Evolutionary conservation across 768 basidiomycete genomes (phyloP).

Genomic region (Leucosporidium creatinivorum): DNA sequence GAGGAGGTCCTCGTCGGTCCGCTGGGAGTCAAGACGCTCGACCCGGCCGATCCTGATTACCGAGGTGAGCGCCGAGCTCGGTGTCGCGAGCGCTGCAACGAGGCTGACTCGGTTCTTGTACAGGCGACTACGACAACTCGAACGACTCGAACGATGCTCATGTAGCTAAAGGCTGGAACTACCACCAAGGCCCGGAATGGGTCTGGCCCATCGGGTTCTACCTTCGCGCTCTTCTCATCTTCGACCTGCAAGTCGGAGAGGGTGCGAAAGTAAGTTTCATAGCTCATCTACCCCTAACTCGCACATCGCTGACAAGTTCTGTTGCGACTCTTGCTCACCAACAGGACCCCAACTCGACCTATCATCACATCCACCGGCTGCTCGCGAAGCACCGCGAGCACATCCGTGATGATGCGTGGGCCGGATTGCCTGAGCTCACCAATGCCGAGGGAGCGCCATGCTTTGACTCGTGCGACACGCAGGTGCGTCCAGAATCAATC

Average conservation of each 20-base stretch:
- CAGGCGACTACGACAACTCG: constrained; percentile 64
- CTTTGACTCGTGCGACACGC: constrained; percentile 80
- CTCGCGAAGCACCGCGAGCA: constrained; percentile 65
- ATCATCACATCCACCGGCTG: constrained; percentile 70
- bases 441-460: constrained; percentile 78
- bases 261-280: constrained; percentile 57
- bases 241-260: constrained; percentile 62
- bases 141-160: constrained; percentile 78
- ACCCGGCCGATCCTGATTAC: constrained; percentile 79
- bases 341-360: constrained; percentile 61
- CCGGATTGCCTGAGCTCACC: constrained; percentile 82
- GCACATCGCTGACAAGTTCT: background rate
- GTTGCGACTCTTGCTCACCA: background rate
- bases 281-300: background rate
- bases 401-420: constrained; percentile 77
- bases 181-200: constrained; percentile 50
- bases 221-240: constrained; percentile 82
- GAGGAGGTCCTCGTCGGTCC: constrained; percentile 76
- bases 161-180: constrained; percentile 89
- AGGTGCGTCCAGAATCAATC: no score
- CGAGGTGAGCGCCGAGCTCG: constrained; percentile 48
- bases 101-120: background rate
- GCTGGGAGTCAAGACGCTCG: constrained; percentile 93
- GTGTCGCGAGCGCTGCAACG: no score
- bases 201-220: constrained; percentile 57